phyloP scores from a whole-genome alignment of 441 rosid genomes.

The Capsella rubella region DNA sequence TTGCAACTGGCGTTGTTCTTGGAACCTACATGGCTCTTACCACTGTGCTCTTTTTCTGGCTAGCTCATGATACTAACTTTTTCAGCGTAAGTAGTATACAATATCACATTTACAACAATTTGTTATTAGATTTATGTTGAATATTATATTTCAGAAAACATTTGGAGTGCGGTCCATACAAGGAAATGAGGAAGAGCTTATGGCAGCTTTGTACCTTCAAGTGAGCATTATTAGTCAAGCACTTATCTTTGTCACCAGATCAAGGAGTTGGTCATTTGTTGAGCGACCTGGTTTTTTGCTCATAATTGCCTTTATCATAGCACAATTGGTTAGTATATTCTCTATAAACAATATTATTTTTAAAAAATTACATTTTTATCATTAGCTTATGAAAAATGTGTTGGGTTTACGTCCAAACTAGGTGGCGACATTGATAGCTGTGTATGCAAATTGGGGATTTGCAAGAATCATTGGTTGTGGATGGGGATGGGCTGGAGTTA shows the following conservation, averaged over 20 bases:
- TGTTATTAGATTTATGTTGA: background rate
- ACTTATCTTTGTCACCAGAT: constrained; percentile 89
- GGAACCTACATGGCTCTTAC: constrained; percentile 83
- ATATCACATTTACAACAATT: background rate
- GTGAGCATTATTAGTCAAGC: constrained; percentile 98
- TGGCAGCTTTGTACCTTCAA: constrained; percentile 92
- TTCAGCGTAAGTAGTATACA: constrained; percentile 60
- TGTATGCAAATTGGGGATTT: constrained; percentile 82
- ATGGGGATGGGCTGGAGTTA: constrained; percentile 94
- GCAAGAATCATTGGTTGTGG: constrained; percentile 83
- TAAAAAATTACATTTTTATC: background rate
- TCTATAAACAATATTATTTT: background rate
- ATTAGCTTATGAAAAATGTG: background rate
- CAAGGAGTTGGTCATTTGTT: constrained; percentile 86
- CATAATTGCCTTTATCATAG: constrained; percentile 64
- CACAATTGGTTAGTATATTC: constrained; percentile 69
- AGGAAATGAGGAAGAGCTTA: constrained; percentile 56
- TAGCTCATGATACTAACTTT: constrained; percentile 66
- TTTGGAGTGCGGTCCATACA: constrained; percentile 66
- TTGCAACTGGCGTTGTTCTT: constrained; percentile 78
- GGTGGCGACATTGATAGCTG: constrained; percentile 84
- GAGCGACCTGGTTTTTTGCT: constrained; percentile 84
- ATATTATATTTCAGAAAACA: constrained; percentile 48
- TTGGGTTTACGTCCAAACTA: constrained; percentile 29
- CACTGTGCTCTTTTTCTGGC: constrained; percentile 79